Conservation (phyloP, 306 rosid species). For the Glycyrrhiza uralensis region DNA sequence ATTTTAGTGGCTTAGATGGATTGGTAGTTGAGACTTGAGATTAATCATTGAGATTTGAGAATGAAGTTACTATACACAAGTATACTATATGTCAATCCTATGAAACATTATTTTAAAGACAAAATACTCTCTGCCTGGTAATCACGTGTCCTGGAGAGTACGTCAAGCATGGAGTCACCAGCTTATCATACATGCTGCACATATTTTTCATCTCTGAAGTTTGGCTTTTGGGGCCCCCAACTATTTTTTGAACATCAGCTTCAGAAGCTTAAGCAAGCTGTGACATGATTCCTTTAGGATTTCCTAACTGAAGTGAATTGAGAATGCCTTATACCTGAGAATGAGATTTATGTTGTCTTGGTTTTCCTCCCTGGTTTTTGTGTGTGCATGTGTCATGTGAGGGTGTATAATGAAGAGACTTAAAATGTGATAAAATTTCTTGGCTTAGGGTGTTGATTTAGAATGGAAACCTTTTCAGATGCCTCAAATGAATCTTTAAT, state of each 20-base stretch:
- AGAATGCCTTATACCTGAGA: neutral
- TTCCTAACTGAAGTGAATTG: slow-evolving; percentile 17
- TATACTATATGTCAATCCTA: slow-evolving; percentile 8
- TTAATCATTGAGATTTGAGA: slow-evolving; percentile 3
- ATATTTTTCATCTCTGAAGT: neutral
- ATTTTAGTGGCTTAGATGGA: slow-evolving; percentile 3
- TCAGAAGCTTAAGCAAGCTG: slow-evolving; percentile 12
- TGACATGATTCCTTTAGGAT: neutral
- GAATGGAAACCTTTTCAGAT: neutral
- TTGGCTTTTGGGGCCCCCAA: slow-evolving; percentile 4
- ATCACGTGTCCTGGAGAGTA: neutral
- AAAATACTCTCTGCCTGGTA: slow-evolving; percentile 10
- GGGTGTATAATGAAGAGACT: neutral
- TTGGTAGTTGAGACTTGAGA: neutral
- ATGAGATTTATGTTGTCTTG: neutral
- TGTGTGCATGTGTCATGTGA: neutral
- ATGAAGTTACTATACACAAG: slow-evolving; percentile 11
- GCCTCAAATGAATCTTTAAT: slow-evolving; percentile 10
- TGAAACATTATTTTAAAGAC: neutral
- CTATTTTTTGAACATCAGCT: slow-evolving; percentile 10
- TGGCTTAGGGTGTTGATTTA: neutral
- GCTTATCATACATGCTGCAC: slow-evolving; percentile 4
- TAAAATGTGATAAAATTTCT: neutral
- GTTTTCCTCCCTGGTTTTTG: neutral
- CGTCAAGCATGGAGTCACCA: slow-evolving; percentile 15